phyloP scores from a whole-genome alignment of 805 yeast species.

The Suhomyces sp. region DNA sequence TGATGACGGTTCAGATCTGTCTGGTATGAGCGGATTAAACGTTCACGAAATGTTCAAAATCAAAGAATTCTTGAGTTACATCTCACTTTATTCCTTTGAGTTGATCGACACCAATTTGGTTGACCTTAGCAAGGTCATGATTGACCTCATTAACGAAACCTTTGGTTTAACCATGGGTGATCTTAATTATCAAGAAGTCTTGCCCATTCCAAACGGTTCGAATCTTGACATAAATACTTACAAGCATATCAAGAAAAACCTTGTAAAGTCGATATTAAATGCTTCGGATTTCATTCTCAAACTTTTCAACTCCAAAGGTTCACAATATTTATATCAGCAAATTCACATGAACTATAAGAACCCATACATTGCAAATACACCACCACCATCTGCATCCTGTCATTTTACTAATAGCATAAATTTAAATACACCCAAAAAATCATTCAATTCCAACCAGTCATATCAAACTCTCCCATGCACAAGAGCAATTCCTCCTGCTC shows the following conservation, averaged over 20 bases:
- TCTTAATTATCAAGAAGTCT: conserved; percentile 8
- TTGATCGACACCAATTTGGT: conserved; percentile 35
- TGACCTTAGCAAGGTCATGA: conserved; percentile 28
- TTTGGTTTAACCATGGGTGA: conserved; percentile 10
- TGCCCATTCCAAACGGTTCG: not conserved
- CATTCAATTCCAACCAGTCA: conserved; percentile 4
- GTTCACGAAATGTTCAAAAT: conserved; percentile 39
- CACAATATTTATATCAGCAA: conserved; percentile 22
- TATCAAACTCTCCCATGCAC: conserved; percentile 7
- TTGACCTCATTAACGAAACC: conserved; percentile 21
- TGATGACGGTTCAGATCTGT: not conserved
- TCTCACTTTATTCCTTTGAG: conserved; percentile 46
- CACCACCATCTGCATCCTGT: not conserved
- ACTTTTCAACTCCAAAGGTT: conserved; percentile 28
- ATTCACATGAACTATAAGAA: conserved; percentile 5
- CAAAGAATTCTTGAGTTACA: conserved; percentile 50
- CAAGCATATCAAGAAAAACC: conserved; percentile 21
- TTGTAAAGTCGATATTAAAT: conserved; percentile 25
- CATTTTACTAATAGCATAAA: conserved; percentile 3
- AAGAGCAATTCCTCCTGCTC: conserved; percentile 12
- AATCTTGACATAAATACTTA: conserved; percentile 6
- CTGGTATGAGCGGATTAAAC: conserved; percentile 4
- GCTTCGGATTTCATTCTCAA: conserved; percentile 27
- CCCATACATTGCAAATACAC: conserved; percentile 1
- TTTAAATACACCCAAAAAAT: conserved; percentile 4